Conservation (phyloP, 2,329 filamentous ascomycete species). For the Penicillium concentricum region DNA sequence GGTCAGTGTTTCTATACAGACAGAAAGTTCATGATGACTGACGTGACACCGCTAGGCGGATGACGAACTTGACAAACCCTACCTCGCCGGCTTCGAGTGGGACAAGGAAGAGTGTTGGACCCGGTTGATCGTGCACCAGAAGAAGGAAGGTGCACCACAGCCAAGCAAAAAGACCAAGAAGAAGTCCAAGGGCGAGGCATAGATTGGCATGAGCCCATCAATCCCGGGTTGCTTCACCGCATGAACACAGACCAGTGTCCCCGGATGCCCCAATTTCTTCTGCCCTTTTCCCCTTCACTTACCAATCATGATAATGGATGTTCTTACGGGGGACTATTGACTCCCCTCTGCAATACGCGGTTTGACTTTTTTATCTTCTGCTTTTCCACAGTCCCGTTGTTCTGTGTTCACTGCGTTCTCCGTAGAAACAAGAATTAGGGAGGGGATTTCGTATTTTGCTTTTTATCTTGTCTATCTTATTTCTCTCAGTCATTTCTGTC, state of each 20-base stretch:
- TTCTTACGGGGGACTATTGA: slow-evolving; percentile 6
- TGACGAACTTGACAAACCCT: slow-evolving; percentile 83
- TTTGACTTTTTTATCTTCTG: not conserved
- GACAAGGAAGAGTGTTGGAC: slow-evolving; percentile 91
- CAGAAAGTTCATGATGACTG: not conserved
- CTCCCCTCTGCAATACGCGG: slow-evolving; percentile 2
- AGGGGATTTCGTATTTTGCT: slow-evolving; percentile 17
- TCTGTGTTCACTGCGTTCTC: slow-evolving; percentile 19
- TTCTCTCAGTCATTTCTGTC: slow-evolving; percentile 8
- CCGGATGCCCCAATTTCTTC: not conserved
- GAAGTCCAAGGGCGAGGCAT: slow-evolving; percentile 37
- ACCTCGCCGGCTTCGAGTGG: slow-evolving; percentile 95
- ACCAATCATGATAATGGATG: slow-evolving; percentile 3
- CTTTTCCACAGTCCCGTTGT: slow-evolving; percentile 3
- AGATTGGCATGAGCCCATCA: slow-evolving; percentile 13
- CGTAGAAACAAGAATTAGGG: slow-evolving; percentile 30
- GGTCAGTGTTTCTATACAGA: slow-evolving; percentile 52
- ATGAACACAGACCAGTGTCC: not conserved
- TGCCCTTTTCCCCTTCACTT: not conserved
- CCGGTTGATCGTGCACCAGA: slow-evolving; percentile 80
- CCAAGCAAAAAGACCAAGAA: slow-evolving; percentile 61
- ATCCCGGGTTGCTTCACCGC: not conserved
- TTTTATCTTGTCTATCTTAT: slow-evolving; percentile 9
- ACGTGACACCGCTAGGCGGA: slow-evolving; percentile 62
- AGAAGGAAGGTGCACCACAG: slow-evolving; percentile 58